Evolutionary conservation across 2,329 filamentous ascomycete species (phyloP).

Genomic region (Monilinia aucupariae): DNA sequence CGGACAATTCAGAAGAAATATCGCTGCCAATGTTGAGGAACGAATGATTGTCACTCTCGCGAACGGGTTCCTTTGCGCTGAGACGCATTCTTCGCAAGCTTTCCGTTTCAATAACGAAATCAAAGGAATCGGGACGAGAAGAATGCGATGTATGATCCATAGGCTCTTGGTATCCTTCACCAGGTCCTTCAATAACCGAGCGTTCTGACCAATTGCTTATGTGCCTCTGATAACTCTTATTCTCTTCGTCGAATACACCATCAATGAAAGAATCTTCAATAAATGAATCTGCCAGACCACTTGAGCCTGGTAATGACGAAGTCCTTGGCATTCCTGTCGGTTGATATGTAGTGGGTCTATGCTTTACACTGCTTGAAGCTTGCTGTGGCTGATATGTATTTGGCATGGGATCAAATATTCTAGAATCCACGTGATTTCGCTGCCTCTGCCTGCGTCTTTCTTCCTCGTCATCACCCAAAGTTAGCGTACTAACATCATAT

Average conservation of each 20-base stretch:
- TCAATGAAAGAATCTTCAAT: slow-evolving; percentile 73
- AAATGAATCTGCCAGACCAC: slow-evolving; percentile 67
- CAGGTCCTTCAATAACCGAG: slow-evolving; percentile 49
- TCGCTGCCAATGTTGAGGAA: slow-evolving; percentile 39
- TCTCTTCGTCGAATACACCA: slow-evolving; percentile 54
- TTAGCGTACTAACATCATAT: slow-evolving; percentile 26
- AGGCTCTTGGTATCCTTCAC: slow-evolving; percentile 34
- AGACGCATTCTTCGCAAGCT: slow-evolving; percentile 38
- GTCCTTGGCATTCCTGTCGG: slow-evolving; percentile 24
- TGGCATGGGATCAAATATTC: slow-evolving; percentile 32
- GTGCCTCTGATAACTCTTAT: slow-evolving; percentile 38
- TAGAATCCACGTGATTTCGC: slow-evolving; percentile 42
- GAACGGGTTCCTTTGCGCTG: slow-evolving; percentile 22
- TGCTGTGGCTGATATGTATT: slow-evolving; percentile 26
- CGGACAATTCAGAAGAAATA: slow-evolving; percentile 59
- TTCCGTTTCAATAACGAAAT: slow-evolving; percentile 49
- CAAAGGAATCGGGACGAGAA: slow-evolving; percentile 45
- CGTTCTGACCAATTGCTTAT: slow-evolving; percentile 49
- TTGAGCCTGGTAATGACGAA: slow-evolving; percentile 44
- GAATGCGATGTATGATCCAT: slow-evolving; percentile 29
- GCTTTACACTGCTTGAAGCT: slow-evolving; percentile 20
- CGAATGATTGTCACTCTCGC: slow-evolving; percentile 35
- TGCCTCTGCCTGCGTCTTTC: slow-evolving; percentile 45
- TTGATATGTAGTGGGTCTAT: slow-evolving; percentile 32
- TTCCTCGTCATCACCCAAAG: slow-evolving; percentile 26